Conservation (phyloP, 2,329 filamentous ascomycete species). For the Botryotinia convoluta region DNA sequence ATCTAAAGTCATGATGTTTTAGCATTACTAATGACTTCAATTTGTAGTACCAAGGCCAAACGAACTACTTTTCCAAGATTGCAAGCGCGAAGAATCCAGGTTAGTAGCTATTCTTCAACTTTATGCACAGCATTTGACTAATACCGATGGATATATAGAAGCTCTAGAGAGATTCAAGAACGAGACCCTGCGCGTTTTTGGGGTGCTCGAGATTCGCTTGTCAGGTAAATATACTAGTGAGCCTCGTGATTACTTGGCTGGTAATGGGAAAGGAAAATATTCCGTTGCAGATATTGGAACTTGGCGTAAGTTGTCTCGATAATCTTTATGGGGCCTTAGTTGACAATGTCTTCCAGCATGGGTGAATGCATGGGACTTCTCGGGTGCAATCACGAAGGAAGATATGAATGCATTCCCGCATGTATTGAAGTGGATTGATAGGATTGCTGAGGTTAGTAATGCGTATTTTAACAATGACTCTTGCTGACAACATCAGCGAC, state of each 20-base stretch:
- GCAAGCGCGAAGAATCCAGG: slow-evolving; percentile 13
- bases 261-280: slow-evolving; percentile 54
- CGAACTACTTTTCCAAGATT: slow-evolving; percentile 20
- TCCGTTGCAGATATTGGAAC: slow-evolving; percentile 52
- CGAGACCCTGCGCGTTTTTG: slow-evolving; percentile 51
- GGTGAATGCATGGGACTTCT: slow-evolving; percentile 46
- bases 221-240: slow-evolving; percentile 50
- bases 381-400: slow-evolving; percentile 44
- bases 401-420: slow-evolving; percentile 51
- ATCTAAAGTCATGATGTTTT: not conserved
- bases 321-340: no score
- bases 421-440: slow-evolving; percentile 51
- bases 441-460: slow-evolving; percentile 43
- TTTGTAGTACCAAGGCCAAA: slow-evolving; percentile 12
- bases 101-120: not conserved
- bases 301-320: slow-evolving; percentile 36
- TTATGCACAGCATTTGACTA: not conserved
- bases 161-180: slow-evolving; percentile 52
- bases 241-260: slow-evolving; percentile 51
- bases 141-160: slow-evolving; percentile 29
- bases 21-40: not conserved
- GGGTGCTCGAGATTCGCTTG: slow-evolving; percentile 54
- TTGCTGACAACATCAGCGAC: slow-evolving; percentile 22
- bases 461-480: not conserved
- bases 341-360: slow-evolving; percentile 37